phyloP scores from a whole-genome alignment of 2,329 filamentous ascomycete species.

The Knufia fluminis region DNA sequence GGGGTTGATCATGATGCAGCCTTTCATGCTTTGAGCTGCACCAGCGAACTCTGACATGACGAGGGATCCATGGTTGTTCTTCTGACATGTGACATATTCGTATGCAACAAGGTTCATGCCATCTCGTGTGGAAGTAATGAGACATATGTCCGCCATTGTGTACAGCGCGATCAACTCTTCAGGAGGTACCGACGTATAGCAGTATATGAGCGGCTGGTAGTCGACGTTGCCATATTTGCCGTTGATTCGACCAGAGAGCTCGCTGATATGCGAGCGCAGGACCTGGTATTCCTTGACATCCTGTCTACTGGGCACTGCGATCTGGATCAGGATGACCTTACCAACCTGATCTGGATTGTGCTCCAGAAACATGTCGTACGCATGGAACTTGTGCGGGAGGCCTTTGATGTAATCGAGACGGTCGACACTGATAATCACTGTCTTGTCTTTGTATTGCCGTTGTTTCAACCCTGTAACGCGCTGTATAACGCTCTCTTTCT shows the following conservation, averaged over 20 bases:
- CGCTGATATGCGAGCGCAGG: constrained; percentile 86
- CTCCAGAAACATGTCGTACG: constrained; percentile 89
- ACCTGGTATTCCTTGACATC: constrained; percentile 99
- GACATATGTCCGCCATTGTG: constrained; percentile 80
- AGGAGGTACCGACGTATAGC: constrained; percentile 91
- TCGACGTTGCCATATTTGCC: constrained; percentile 92
- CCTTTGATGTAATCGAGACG: constrained; percentile 98
- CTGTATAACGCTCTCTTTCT: constrained; percentile 77
- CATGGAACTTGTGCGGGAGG: constrained; percentile 93
- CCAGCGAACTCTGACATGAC: constrained; percentile 95
- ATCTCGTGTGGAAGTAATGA: constrained; percentile 91
- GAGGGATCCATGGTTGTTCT: constrained; percentile 82
- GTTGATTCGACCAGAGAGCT: constrained; percentile 93
- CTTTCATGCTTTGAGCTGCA: constrained; percentile 87
- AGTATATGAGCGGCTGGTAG: constrained; percentile 98
- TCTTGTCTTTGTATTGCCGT: constrained; percentile 82
- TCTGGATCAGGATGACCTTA: constrained; percentile 91
- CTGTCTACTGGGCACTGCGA: constrained; percentile 86
- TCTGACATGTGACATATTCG: constrained; percentile 93
- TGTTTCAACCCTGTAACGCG: constrained; percentile 75
- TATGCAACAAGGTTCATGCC: constrained; percentile 99
- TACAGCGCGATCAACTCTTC: constrained; percentile 93
- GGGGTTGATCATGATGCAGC: constrained; percentile 88
- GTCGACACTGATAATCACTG: constrained; percentile 93
- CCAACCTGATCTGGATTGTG: constrained; percentile 98